Conservation (phyloP, 331 rosid species). For the Prunus yedoensis region DNA sequence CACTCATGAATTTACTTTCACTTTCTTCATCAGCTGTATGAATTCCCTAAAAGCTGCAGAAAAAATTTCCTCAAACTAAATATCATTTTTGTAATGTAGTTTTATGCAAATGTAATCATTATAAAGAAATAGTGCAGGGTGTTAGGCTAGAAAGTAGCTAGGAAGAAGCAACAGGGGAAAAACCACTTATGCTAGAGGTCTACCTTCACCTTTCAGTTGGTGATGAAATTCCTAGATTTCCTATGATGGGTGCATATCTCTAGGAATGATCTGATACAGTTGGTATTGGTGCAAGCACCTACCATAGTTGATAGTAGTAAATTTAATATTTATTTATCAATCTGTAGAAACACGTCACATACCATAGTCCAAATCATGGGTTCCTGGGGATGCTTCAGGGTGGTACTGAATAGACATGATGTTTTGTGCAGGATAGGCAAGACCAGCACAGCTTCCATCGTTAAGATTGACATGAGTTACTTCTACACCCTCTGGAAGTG, state of each 20-base stretch:
- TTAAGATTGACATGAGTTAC: constrained; percentile 86
- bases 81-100: not conserved
- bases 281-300: not conserved
- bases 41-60: constrained; percentile 70
- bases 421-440: constrained; percentile 64
- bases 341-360: not conserved
- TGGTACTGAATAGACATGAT: constrained; percentile 91
- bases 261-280: not conserved
- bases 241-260: not conserved
- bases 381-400: constrained; percentile 97
- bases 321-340: not conserved
- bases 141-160: not conserved
- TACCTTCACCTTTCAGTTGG: not conserved
- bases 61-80: not conserved
- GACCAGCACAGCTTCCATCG: constrained; percentile 86
- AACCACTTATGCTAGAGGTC: not conserved
- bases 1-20: constrained; percentile 24
- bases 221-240: not conserved
- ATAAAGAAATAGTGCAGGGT: not conserved
- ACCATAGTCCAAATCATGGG: constrained; percentile 92
- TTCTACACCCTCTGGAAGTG: constrained; percentile 77
- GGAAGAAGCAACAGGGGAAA: not conserved
- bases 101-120: not conserved
- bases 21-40: constrained; percentile 65
- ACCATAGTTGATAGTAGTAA: not conserved